Evolutionary conservation across 75 land plant genomes (phyloP), one percentile per base, ranked within the genome.

Genomic region (Sequoiadendron giganteum): DNA sequence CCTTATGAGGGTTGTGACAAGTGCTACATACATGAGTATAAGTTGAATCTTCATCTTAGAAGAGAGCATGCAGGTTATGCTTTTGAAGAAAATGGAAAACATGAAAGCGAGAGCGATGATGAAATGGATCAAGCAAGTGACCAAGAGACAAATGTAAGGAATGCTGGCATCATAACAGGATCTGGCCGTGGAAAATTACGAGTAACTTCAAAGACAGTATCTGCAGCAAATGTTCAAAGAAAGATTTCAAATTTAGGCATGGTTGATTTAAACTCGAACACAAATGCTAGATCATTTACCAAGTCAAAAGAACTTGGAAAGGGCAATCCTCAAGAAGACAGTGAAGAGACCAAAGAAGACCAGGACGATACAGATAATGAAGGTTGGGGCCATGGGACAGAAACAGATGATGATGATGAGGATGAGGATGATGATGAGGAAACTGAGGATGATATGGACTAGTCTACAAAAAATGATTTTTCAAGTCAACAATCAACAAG

Each of bases 271-370:
- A 86, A 88, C 15, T 72, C 89, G 45, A 90, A 88, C 80, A 85
- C 90, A 32, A 87, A 88, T 13, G 3, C 89, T 54, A 90, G 79
- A 77, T 65, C 88, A 14, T 82, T n/a, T n/a, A n/a, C 81, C 18
- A 85, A 90, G 86, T 88, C 90, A 85, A 86, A 79, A 73, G 87
- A 94, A 92, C 85, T 87, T 3, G 55, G 72, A 68, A 91, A 90
- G 85, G 88, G 90, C 76, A 55, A 85, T 75, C 88, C 88, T 72
- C 91, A 91, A 76, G 93, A 91, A 87, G 99, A 97, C 73, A 97
- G 97, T 90, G 99, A 98, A 87, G 99, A 98, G 89, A 98, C 97
- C 13, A 95, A 96, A 89, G 97, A 95, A 85, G 95, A 97, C 42
- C 89, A 91, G 21, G 99, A 96, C 34, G 92, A 96, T 85, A 93